Percentiles rank a stretch among this genome's conserved stretches.
phyloP scores from a whole-genome alignment of 768 basidiomycete species.

The Rhizopogon vinicolor region DNA sequence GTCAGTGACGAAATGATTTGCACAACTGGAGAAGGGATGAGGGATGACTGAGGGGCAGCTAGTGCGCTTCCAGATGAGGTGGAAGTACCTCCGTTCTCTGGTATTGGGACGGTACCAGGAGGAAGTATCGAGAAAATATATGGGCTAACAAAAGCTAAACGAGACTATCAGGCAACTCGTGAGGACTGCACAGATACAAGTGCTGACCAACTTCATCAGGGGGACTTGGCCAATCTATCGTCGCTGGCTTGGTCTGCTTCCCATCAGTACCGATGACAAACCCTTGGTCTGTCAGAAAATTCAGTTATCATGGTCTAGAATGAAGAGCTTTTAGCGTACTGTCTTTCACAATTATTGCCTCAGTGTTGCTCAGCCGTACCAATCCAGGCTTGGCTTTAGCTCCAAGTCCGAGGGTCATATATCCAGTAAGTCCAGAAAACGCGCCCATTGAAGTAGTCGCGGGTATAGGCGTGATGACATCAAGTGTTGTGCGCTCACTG shows the following conservation, averaged over 20 bases:
- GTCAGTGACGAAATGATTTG: conserved; percentile 73
- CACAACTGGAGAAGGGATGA: conserved; percentile 53
- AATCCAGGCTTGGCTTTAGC: conserved; percentile 67
- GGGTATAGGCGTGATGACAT: conserved; percentile 45
- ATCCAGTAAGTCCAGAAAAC: conserved; percentile 73
- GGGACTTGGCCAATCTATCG: conserved; percentile 71
- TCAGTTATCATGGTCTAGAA: background rate
- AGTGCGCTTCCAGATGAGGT: conserved; percentile 21
- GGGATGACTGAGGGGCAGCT: conserved; percentile 22
- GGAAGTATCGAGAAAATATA: conserved; percentile 77
- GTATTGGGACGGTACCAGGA: conserved; percentile 48
- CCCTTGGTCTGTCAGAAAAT: conserved; percentile 51
- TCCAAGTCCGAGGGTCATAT: conserved; percentile 81
- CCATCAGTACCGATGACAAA: conserved; percentile 60
- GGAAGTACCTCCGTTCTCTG: conserved; percentile 15
- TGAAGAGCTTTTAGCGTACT: conserved; percentile 43
- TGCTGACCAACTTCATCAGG: conserved; percentile 73
- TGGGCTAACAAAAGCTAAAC: conserved; percentile 64
- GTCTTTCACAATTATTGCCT: conserved; percentile 74
- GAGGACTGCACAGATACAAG: conserved; percentile 47
- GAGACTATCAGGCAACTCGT: conserved; percentile 50
- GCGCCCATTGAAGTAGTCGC: conserved; percentile 22
- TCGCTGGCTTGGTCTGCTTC: conserved; percentile 40
- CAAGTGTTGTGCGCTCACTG: conserved; percentile 49
- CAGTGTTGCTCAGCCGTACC: conserved; percentile 49